Percentiles rank a stretch among this genome's conserved stretches.
These are phyloP conservation scores for apple (Malus domestica) DNA, from an alignment of 306 rosid species.

Conservation along the genomic window DNA sequence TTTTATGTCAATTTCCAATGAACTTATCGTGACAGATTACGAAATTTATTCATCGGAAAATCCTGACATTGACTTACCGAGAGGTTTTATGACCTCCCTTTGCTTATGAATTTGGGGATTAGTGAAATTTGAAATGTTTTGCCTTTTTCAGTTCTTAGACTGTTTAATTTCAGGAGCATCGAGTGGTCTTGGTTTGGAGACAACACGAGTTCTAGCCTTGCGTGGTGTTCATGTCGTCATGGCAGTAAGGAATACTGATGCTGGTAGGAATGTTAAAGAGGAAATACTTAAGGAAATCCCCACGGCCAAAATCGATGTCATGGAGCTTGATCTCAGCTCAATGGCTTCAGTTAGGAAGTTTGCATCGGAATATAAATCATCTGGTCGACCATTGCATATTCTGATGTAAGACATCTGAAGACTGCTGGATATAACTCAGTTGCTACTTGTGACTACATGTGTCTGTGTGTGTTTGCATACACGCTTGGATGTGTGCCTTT, in stretches of 20 bases:
- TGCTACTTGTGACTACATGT: background rate
- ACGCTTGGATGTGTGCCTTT: background rate
- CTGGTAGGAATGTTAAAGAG: conserved; percentile 40
- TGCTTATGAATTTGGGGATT: background rate
- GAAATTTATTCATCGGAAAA: background rate
- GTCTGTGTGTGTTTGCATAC: background rate
- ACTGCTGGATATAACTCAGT: background rate
- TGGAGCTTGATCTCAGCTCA: conserved; percentile 70
- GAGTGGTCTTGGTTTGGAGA: conserved; percentile 75
- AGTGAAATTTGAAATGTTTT: background rate
- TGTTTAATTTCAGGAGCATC: conserved; percentile 57
- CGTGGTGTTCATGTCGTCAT: conserved; percentile 71
- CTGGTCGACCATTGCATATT: conserved; percentile 58
- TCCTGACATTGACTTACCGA: background rate
- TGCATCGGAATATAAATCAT: conserved; percentile 48
- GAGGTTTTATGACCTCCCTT: background rate
- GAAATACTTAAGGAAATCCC: conserved; percentile 46
- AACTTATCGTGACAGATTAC: background rate
- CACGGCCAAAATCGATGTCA: conserved; percentile 49
- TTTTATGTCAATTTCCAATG: background rate
- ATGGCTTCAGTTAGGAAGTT: conserved; percentile 71
- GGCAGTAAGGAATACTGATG: conserved; percentile 70
- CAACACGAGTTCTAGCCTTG: conserved; percentile 61
- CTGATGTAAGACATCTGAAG: conserved; percentile 45
- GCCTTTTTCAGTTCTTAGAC: background rate